Conservation (phyloP, 768 basidiomycete species). For the Cyclocybe cylindracea region DNA sequence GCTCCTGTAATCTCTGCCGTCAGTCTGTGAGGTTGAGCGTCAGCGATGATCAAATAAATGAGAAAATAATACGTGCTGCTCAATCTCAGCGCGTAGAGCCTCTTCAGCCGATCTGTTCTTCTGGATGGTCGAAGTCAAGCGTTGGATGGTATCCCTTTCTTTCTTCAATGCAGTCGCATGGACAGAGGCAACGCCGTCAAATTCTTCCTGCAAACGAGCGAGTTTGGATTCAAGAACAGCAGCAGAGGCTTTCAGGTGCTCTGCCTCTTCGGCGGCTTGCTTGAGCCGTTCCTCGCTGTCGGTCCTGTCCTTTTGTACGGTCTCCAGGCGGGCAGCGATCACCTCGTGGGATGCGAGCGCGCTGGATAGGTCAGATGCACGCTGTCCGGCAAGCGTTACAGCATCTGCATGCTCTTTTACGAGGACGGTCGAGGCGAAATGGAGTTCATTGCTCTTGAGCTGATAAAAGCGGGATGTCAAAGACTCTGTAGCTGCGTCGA, state of each 20-base stretch:
- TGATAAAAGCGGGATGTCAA: constrained; percentile 37
- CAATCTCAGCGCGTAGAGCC: constrained; percentile 65
- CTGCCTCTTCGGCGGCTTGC: constrained; percentile 15
- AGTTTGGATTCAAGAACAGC: constrained; percentile 23
- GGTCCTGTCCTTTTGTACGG: constrained; percentile 37
- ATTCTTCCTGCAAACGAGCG: constrained; percentile 20
- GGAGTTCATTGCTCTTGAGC: constrained; percentile 34
- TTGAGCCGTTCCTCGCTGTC: constrained; percentile 28
- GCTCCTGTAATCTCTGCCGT: constrained; percentile 57
- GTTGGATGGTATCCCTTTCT: constrained; percentile 47
- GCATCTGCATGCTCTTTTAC: constrained; percentile 28
- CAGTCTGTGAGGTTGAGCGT: constrained; percentile 26
- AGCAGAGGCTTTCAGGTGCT: constrained; percentile 16
- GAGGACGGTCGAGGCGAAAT: constrained; percentile 26
- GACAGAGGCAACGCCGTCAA: constrained; percentile 29
- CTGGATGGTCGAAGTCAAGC: constrained; percentile 50
- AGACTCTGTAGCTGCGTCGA: constrained; percentile 13
- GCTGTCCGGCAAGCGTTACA: constrained; percentile 28
- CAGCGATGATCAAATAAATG: background rate
- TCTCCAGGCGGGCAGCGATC: constrained; percentile 42
- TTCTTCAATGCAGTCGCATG: constrained; percentile 41
- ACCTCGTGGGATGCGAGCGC: constrained; percentile 42
- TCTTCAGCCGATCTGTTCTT: constrained; percentile 67
- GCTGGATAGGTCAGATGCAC: constrained; percentile 39
- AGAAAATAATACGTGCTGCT: constrained; percentile 48